Evolutionary conservation across 2,329 filamentous ascomycete genomes (phyloP).

Genomic region (Exophiala phaeomuriformis): DNA sequence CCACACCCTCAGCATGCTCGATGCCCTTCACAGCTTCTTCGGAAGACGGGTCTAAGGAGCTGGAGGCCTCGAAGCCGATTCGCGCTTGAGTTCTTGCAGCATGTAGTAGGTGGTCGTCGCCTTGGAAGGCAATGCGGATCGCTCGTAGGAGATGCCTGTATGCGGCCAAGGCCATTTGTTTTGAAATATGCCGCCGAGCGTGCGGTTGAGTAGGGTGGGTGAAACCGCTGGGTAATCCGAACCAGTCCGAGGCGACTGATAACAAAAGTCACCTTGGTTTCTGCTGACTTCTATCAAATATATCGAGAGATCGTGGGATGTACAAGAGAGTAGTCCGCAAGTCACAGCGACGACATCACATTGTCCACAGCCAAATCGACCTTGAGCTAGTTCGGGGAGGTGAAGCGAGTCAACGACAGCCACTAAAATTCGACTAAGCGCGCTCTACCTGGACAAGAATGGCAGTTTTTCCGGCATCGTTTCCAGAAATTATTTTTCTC

Average conservation of each 20-base stretch:
- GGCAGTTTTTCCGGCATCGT: not conserved
- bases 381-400: not conserved
- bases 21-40: slow-evolving; percentile 59
- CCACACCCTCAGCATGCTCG: slow-evolving; percentile 73
- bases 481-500: not conserved
- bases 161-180: slow-evolving; percentile 58
- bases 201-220: not conserved
- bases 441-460: not conserved
- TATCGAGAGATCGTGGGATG: no score
- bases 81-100: slow-evolving; percentile 69
- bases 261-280: no score
- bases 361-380: not conserved
- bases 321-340: no score
- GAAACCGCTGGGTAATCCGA: not conserved
- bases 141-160: slow-evolving; percentile 79
- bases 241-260: not conserved
- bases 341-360: no score
- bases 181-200: not conserved
- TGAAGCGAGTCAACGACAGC: slow-evolving; percentile 3
- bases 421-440: not conserved
- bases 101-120: slow-evolving; percentile 59
- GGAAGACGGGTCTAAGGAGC: slow-evolving; percentile 50
- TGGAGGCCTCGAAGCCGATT: slow-evolving; percentile 62
- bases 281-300: no score
- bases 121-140: slow-evolving; percentile 73